Conservation (phyloP, 2,329 filamentous ascomycete genomes). For the Trichoderma sp. region DNA sequence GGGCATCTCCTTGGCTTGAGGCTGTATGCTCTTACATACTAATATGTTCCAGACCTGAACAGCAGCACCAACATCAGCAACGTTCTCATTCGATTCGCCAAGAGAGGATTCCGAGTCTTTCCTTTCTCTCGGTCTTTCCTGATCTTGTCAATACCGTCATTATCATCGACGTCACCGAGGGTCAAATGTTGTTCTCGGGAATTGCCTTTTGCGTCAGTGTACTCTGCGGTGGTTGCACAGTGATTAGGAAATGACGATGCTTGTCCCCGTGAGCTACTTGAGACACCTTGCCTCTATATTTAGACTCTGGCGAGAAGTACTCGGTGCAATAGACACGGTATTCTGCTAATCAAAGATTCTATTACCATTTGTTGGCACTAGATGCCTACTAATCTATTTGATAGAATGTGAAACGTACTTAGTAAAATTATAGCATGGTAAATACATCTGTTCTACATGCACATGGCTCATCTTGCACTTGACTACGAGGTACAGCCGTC, state of each 20-base stretch:
- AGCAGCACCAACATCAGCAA: not conserved
- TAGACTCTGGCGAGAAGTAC: not conserved
- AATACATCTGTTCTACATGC: not conserved
- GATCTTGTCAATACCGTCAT: not conserved
- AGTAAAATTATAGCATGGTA: no score
- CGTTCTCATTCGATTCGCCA: not conserved
- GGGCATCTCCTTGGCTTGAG: not conserved
- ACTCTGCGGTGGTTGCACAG: not conserved
- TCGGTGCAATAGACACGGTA: not conserved
- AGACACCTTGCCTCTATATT: not conserved
- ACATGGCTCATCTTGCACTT: not conserved
- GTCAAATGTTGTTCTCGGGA: not conserved
- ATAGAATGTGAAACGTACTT: not conserved
- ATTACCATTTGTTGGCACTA: not conserved
- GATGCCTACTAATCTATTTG: not conserved
- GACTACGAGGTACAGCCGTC: not conserved
- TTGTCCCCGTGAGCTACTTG: not conserved
- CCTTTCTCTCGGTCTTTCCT: not conserved
- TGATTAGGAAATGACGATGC: not conserved
- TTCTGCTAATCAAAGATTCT: not conserved
- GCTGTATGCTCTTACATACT: not conserved
- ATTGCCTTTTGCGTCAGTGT: not conserved
- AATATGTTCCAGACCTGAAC: not conserved
- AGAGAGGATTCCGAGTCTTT: not conserved
- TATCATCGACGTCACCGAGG: not conserved